Evolutionary conservation across 441 rosid species (phyloP).

Genomic region (Manihot esculenta): DNA sequence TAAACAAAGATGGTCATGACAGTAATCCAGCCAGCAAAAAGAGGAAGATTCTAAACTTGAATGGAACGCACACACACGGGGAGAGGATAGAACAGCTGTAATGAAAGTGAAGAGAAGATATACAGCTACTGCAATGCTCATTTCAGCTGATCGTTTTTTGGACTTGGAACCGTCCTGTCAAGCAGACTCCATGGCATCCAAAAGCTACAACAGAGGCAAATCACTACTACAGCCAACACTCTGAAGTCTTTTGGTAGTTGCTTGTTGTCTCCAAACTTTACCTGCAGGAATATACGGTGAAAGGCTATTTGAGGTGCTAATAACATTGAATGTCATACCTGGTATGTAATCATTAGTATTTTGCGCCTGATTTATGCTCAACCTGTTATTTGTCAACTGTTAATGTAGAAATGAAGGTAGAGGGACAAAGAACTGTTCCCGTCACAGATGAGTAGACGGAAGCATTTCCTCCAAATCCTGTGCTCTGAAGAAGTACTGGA

Average conservation of each 20-base stretch:
- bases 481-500: constrained; percentile 75
- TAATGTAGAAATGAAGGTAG: constrained; percentile 66
- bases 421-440: constrained; percentile 80
- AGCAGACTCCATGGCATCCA: constrained; percentile 97
- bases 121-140: constrained; percentile 81
- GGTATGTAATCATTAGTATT: constrained; percentile 72
- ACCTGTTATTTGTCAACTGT: constrained; percentile 75
- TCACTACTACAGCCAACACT: constrained; percentile 52
- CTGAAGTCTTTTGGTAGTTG: constrained; percentile 61
- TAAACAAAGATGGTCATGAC: constrained; percentile 75
- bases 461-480: constrained; percentile 84
- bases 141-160: constrained; percentile 84
- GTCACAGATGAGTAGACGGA: constrained; percentile 73
- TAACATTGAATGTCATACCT: constrained; percentile 35
- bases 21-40: constrained; percentile 70
- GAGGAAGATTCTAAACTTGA: constrained; percentile 79
- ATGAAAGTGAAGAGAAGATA: constrained; percentile 76
- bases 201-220: constrained; percentile 84
- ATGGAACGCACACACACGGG: too few relatives aligned
- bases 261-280: constrained; percentile 58
- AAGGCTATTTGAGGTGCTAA: not conserved
- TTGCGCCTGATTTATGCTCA: too few relatives aligned
- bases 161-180: constrained; percentile 89
- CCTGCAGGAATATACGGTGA: constrained; percentile 31
- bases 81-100: constrained; percentile 69